Conservation (phyloP, 140 eudicot species). For the Ambrosia hybrid region DNA sequence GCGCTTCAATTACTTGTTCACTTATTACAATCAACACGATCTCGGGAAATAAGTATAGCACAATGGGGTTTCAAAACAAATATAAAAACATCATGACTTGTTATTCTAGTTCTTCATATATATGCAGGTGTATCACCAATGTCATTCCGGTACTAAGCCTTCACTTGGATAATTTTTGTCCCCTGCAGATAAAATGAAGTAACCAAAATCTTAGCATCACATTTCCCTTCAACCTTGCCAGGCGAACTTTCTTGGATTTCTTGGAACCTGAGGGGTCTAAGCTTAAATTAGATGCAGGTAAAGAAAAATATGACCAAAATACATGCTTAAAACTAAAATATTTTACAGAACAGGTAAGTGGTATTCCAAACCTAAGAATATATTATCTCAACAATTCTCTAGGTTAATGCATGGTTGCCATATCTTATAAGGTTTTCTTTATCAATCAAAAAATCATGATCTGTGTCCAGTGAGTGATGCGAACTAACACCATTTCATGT, state of each 20-base stretch:
- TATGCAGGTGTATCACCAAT: not conserved
- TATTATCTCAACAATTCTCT: constrained; percentile 90
- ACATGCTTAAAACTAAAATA: not conserved
- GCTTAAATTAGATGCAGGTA: not conserved
- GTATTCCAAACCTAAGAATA: constrained; percentile 75
- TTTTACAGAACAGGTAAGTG: not conserved
- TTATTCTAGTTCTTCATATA: not conserved
- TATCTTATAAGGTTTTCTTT: constrained; percentile 89
- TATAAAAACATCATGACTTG: no score
- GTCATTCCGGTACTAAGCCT: constrained; percentile 77
- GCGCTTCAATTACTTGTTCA: no score
- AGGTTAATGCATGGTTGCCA: constrained; percentile 92
- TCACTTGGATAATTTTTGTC: constrained; percentile 74
- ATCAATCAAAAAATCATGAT: constrained; percentile 86
- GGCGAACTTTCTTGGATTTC: constrained; percentile 74
- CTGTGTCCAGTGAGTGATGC: constrained; percentile 55
- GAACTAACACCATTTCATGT: no score
- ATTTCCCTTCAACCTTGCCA: constrained; percentile 84
- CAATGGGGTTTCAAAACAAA: no score
- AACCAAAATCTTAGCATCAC: constrained; percentile 94
- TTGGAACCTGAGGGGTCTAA: constrained; percentile 38
- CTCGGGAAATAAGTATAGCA: no score
- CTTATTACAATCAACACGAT: no score
- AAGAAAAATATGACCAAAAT: not conserved
- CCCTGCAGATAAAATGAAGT: constrained; percentile 51